Conservation (phyloP, 2,329 filamentous ascomycete genomes). For the Xylaria sp. region DNA sequence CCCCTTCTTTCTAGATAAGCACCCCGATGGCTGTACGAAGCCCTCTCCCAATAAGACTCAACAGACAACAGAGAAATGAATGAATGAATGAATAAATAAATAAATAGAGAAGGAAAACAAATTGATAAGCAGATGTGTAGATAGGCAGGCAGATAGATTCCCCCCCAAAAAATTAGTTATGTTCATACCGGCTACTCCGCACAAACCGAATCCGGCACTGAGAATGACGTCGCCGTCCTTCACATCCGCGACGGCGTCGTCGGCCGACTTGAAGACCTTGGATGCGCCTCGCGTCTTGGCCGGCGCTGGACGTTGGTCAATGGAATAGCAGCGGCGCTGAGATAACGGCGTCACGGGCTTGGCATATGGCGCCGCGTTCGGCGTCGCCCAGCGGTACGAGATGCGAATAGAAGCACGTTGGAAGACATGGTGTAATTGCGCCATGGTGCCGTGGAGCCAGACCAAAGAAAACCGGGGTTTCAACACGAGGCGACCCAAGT, state of each 20-base stretch:
- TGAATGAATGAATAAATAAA: no score
- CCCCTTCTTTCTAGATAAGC: background rate
- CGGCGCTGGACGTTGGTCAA: constrained; percentile 29
- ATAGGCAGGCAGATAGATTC: background rate
- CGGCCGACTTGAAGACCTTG: constrained; percentile 66
- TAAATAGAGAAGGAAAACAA: background rate
- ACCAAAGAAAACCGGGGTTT: background rate
- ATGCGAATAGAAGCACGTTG: constrained; percentile 44
- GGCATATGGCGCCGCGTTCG: constrained; percentile 34
- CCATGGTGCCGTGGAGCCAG: constrained; percentile 37
- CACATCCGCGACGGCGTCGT: constrained; percentile 76
- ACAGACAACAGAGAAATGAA: no score
- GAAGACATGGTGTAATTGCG: constrained; percentile 39
- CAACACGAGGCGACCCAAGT: background rate
- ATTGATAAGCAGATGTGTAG: background rate
- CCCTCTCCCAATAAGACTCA: background rate
- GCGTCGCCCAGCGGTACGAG: constrained; percentile 43
- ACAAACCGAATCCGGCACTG: constrained; percentile 84
- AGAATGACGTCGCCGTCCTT: constrained; percentile 76
- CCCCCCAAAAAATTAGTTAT: no score
- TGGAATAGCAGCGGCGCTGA: constrained; percentile 23
- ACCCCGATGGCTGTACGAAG: background rate
- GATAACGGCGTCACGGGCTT: constrained; percentile 35
- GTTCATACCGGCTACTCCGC: constrained; percentile 72
- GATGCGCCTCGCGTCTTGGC: constrained; percentile 50